Conservation (phyloP, 177 flowering plant genomes). For the Vitis hybrid region DNA sequence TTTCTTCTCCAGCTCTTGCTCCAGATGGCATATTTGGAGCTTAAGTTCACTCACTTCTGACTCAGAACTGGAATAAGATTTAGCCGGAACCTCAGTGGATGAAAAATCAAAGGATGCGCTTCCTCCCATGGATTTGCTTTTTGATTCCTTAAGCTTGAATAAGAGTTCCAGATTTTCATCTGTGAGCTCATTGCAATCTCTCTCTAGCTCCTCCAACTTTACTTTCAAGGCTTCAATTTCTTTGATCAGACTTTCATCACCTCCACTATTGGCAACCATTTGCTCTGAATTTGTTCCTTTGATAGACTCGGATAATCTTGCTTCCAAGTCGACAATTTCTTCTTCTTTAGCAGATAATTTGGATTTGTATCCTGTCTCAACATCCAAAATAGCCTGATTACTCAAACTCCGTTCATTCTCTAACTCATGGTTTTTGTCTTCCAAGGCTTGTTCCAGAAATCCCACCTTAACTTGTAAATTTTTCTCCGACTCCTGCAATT, state of each 20-base stretch:
- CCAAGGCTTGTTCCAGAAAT: constrained; percentile 46
- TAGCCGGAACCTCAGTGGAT: constrained; percentile 3
- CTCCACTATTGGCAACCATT: constrained; percentile 10
- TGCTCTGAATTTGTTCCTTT: constrained; percentile 20
- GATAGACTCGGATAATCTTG: constrained; percentile 35
- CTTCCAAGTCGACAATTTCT: constrained; percentile 40
- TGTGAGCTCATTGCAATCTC: constrained; percentile 59
- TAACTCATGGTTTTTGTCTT: constrained; percentile 48
- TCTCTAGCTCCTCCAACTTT: constrained; percentile 53
- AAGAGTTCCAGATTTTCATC: constrained; percentile 59
- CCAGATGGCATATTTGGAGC: constrained; percentile 20
- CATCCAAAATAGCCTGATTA: constrained; percentile 27
- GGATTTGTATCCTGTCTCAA: constrained; percentile 42
- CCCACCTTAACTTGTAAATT: constrained; percentile 34
- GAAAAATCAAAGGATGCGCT: constrained; percentile 9
- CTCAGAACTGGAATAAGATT: constrained; percentile 12
- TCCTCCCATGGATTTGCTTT: constrained; percentile 14
- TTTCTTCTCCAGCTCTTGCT: constrained; percentile 31
- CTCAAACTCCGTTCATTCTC: constrained; percentile 37
- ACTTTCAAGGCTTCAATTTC: constrained; percentile 42
- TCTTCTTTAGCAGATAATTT: constrained; percentile 51
- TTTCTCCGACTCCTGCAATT: constrained; percentile 49
- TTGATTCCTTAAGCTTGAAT: constrained; percentile 45
- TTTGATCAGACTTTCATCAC: constrained; percentile 22
- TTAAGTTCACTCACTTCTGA: constrained; percentile 30